Conservation (phyloP, 1,284 basidiomycete species). For the Microbotryum scabiosae region DNA sequence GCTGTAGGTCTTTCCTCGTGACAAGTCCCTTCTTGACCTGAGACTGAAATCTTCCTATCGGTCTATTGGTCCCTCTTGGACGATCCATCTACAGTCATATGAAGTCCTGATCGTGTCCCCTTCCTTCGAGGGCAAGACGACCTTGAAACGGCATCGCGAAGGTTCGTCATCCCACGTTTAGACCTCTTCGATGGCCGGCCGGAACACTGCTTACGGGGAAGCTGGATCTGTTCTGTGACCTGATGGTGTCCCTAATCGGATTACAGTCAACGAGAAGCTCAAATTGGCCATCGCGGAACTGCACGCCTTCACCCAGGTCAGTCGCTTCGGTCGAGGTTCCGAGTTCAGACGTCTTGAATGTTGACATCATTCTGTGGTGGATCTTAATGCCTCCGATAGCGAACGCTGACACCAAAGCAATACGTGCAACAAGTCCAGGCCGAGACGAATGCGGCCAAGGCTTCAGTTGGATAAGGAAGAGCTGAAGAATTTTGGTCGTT, state of each 20-base stretch:
- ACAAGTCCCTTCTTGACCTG: no score
- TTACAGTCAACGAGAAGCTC: slow-evolving; percentile 41
- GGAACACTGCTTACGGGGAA: no score
- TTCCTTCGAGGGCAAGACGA: slow-evolving; percentile 33
- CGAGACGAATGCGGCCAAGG: no score
- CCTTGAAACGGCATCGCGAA: slow-evolving; percentile 34
- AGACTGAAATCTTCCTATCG: no score
- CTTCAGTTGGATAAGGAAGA: no score
- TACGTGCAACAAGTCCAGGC: slow-evolving; percentile 6
- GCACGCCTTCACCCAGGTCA: slow-evolving; percentile 42
- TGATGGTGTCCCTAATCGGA: no score
- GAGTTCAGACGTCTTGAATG: neutral
- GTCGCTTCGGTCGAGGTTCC: neutral
- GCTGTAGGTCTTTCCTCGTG: slow-evolving; percentile 9
- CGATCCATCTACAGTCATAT: slow-evolving; percentile 24
- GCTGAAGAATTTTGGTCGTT: no score
- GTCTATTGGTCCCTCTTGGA: no score
- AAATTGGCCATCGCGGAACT: slow-evolving; percentile 43
- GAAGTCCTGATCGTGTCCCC: slow-evolving; percentile 36
- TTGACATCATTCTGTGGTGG: neutral
- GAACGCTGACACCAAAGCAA: slow-evolving; percentile 27
- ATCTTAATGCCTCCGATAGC: slow-evolving; percentile 1
- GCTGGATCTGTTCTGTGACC: no score
- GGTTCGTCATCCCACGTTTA: slow-evolving; percentile 19
- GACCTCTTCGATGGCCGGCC: no score